Base-by-base conservation (phyloP, 1,139 yeast genomes). In the Candida dubliniensis region DNA sequence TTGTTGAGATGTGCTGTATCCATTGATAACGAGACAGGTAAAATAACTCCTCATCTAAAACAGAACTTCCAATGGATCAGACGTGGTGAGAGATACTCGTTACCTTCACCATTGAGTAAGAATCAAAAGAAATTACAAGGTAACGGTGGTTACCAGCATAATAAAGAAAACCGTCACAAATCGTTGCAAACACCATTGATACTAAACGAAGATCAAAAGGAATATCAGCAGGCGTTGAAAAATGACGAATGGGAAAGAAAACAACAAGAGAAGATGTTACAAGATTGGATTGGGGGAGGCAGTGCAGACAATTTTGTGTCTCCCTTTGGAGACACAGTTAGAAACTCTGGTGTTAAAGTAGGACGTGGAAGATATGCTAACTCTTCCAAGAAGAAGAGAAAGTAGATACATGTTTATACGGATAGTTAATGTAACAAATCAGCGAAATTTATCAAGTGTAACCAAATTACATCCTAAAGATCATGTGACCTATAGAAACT, bases 261-360 rank as follows among this genome's bases (percentile, higher is more conserved):
- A 57, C 87, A 88, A 58, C 88, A 88, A 55, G 97, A 90, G 56
- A 90, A 90, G 66, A 71, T 86, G 50, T 70, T 90, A 52, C 83
- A 85, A 56, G 90, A 89, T 58, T 93, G 95, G 87, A 82, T 90
- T 44, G 96, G 96, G 26, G 96, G 96, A 14, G 96, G 95, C 4
- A 85, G 95, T 47, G 97, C 96, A 7, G 98, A 91, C 57, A 85
- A 87, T 56, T 84, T 82, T 56, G 82, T 85, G 45, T 85, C 96
- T n/a, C 98, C 99, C 8, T 93, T 93, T 65, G 86, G 69, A 46
- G 63, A 90, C 42, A 81, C 80, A 2, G 70, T 79, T 33, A 77
- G 85, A 58, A 77, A 79, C 31, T 77, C 83, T 14, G 84, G 87
- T 25, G 95, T 90, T 25, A 81, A 77, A 47, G 88, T 93, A 15